Evolutionary conservation across 2,329 filamentous ascomycete genomes (phyloP), one percentile per base, ranked within the genome.

Genomic region (Calonectria honghensis): DNA sequence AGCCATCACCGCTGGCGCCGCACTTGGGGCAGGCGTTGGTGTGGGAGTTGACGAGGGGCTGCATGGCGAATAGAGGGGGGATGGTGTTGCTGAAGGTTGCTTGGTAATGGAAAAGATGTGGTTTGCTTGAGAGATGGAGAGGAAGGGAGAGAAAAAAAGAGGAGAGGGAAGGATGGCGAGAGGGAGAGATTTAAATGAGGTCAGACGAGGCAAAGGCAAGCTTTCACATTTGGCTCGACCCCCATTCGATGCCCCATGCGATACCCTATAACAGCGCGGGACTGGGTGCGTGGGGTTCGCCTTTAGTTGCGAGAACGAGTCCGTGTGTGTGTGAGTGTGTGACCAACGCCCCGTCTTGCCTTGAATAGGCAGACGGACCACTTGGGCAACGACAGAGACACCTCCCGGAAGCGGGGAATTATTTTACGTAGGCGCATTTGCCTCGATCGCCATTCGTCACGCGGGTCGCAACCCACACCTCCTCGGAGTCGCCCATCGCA

Each of bases 21-120:
- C 90, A 92, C 86, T 90, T 91, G 85, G 90, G 90, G 87, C 90
- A 92, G 79, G 82, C 78, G 72, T 81, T 79, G 81, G 85, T 82
- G 83, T 81, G 81, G 74, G 73, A 75, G 83, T 86, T 84, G 82
- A 85, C 82, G 77, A 79, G 79, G 75, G 82, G 81, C 75, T 84
- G 77, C 83, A 85, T 85, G 10, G 20, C 20, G 68, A 51, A 51
- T 29, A 61, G 24, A 35, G 18, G 24, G 51, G 29, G 37, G 16
- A 24, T 77, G 70, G 27, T 37, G 54, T 54, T 69, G 54, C 67
- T 66, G 20, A 35, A 57, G 7, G 10, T 35, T 35, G 41, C 24
- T 35, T 59, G 31, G 48, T 70, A 24, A 51, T 70, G 51, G 13
- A 41, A 20, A 54, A 18, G 27, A 63, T 61, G n/a, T 61, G 57